Base-by-base conservation (phyloP, 2,329 filamentous ascomycete species). In the Cordyceps fumosorosea region DNA sequence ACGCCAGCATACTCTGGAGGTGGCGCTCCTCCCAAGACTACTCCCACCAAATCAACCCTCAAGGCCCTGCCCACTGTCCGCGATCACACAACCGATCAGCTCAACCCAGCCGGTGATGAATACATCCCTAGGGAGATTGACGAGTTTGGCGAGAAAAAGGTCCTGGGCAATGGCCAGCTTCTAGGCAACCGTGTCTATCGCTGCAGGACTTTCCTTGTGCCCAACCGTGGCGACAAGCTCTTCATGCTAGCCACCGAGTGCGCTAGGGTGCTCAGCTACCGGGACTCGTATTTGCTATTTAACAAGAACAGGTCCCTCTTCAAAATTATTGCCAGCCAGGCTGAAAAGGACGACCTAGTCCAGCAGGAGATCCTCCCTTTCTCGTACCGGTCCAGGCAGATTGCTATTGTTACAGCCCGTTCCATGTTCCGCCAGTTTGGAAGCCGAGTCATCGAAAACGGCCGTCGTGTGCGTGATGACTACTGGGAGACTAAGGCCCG, bases 351-450 rank as follows among this genome's bases (percentile, higher is more conserved):
- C 74, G 92, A 98, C 70, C 81, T 99, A 18, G 96, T 99, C 55
- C 83, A 88, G 66, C 93, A 98, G 77, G 95, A 98, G 70, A 96
- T 98, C 63, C 80, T 99, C 22, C 95, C 95, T 0, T 99, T 98
- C 75, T 97, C 93, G 4, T 99, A 99, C 74, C 87, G 95, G 51
- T 99, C 95, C n/a, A 87, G 95, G 56, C 95, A 99, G 76, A 99
- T 99, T 68, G 95, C 95, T 57, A 97, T 99, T 65, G 95, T 99
- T 50, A 98, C 95, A 0, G 95, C 95, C 34, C 87, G 91, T 66
- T 98, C 93, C 68, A 99, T 99, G 95, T 99, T 98, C 76, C 88
- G 95, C 50, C 95, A 99, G 74, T 99, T 99, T 74, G 95, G 95
- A 55, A 97, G 93, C 74, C 85, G 95, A 65, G 89, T 99, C 58